Base-by-base conservation (phyloP, 805 yeast genomes). In the Yamadazyma tumulicola region DNA sequence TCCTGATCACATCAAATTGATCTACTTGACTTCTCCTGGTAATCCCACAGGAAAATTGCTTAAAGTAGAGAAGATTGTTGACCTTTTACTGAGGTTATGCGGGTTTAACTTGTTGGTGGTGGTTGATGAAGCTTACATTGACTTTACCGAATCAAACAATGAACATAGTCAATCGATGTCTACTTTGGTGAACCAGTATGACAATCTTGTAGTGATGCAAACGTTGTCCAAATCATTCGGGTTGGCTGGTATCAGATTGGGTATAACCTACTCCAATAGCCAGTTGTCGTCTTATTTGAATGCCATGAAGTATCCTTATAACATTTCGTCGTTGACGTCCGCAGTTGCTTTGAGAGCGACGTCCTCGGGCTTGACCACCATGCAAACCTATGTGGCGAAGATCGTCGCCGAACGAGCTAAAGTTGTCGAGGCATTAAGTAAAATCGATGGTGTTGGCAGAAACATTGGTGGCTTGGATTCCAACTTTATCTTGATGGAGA, bases 141-240 rank as follows among this genome's bases (percentile, higher is more conserved):
- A 93, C 55, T 93, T 93, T 56, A 52, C 68, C 16, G 45, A 34
- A n/a, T 6, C 37, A 7, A 42, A 46, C n/a, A 37, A 29, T 6
- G 22, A 32, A 3, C 33, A 38, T 29, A 45, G 54, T 26, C 37
- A 45, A 22, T 85, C 96, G 0, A 55, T 80, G 46, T 72, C 88
- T 7, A 83, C 94, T 1, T 64, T 84, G 42, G 97, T 88, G 2
- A 86, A 79, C 56, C 72, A 81, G 49, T 78, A 81, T 59, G 89
- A 89, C 18, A 85, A 88, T 51, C 64, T 93, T 34, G 88, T 85
- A 12, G 96, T 86, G 9, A 65, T 89, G 57, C 98, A 93, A 60
- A 93, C 98, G 0, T 61, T 93, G 25, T 88, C 97, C 13, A 93
- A 93, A 55, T 82, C 97, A 0, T 93, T 93, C 62, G 98, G 98